Conservation (phyloP, 495 filamentous ascomycete genomes). For the Penicillium cosmopolitanum region DNA sequence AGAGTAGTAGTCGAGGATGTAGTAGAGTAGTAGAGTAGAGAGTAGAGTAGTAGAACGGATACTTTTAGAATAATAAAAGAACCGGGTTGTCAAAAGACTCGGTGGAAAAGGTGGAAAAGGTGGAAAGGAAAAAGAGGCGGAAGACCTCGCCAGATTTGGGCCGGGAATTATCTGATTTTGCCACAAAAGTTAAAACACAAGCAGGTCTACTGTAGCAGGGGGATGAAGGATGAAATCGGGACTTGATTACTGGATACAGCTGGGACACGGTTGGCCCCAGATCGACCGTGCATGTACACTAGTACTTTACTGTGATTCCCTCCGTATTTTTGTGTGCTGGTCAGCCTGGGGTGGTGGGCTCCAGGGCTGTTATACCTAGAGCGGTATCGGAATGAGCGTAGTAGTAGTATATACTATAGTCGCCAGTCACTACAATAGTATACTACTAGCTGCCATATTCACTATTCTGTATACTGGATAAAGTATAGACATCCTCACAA, state of each 20-base stretch:
- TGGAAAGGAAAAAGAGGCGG: not conserved
- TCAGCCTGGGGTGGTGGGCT: too few species aligned
- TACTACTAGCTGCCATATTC: too few species aligned
- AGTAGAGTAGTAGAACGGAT: not conserved
- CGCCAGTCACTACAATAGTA: too few species aligned
- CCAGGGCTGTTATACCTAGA: too few species aligned
- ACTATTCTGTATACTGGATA: too few species aligned
- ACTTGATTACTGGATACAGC: not conserved
- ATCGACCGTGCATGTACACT: constrained; percentile 7
- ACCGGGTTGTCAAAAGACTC: too few species aligned
- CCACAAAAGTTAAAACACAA: constrained; percentile 19
- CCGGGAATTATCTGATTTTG: constrained; percentile 33
- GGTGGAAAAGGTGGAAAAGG: not conserved
- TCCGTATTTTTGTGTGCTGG: not conserved
- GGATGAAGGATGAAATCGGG: constrained; percentile 3
- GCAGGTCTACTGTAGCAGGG: too few species aligned
- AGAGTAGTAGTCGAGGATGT: not conserved
- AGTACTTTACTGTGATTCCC: not conserved
- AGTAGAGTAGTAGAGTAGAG: not conserved
- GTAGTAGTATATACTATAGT: too few species aligned
- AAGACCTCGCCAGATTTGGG: not conserved
- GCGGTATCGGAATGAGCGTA: too few species aligned
- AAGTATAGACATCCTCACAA: too few species aligned
- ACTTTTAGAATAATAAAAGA: not conserved
- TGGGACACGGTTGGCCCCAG: not conserved